Evolutionary conservation across 108 stramenopile genomes (phyloP), one percentile per base, ranked within the genome.

Genomic region (Skeletonema marinoi): DNA sequence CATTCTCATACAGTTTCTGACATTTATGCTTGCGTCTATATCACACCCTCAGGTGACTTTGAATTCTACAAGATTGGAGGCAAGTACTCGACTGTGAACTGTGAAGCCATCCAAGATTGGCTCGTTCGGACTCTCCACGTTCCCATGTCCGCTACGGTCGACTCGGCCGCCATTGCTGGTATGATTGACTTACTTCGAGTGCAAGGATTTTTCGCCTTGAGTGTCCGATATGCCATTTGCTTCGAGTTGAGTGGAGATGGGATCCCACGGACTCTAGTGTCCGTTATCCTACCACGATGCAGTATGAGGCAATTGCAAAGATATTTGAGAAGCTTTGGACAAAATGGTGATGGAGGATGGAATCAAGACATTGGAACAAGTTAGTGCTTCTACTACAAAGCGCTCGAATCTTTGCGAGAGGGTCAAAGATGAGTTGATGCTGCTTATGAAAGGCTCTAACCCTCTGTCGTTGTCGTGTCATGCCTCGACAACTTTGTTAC

Each of bases 111-210:
- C 44, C 88, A 88, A 60, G 42, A 80, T 10, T 92, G 85, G 84
- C 65, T 92, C 62, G 70, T 31, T 21, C 60, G 61, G 14, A 77
- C 79, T 2, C 73, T 78, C 11, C 74, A 67, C 25, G 33, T 32
- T 31, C 70, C 75, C 32, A 85, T 80, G 61, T 89, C 91, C 11
- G 72, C 88, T 0, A 25, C 65, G 2, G 91, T 89, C 2, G 91
- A 92, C 59, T 81, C 80, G 30, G 77, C 74, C 32, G 88, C 87
- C 13, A 78, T 92, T 73, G 91, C 91, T 41, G 91, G 91, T 58
- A 66, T 92, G 62, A 60, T 92, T 13, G 91, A 92, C 68, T 38
- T 92, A 36, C 39, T 92, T 5, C 70, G 91, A 30, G 63, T 68
- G 5, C 74, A 88, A 59, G 91, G 91, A 66, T 88, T 74, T 62